Evolutionary conservation across 768 basidiomycete genomes (phyloP).

Genomic region (Trametes cingulata): DNA sequence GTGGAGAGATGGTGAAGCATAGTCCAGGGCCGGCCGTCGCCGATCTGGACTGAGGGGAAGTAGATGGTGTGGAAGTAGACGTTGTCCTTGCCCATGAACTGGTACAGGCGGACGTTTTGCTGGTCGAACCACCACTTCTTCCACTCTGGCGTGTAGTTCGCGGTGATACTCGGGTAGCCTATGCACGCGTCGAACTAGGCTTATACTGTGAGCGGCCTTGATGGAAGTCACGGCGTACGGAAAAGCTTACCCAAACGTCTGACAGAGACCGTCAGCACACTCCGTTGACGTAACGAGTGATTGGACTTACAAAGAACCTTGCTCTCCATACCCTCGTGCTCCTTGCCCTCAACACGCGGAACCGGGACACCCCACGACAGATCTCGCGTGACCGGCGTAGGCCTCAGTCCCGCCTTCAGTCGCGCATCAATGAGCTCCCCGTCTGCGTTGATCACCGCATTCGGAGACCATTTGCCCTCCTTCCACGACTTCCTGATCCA

Average conservation of each 20-base stretch:
- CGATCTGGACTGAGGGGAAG: conserved; percentile 88
- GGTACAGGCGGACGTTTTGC: conserved; percentile 85
- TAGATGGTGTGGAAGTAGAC: conserved; percentile 98
- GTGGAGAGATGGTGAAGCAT: conserved; percentile 92
- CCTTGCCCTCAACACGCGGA: conserved; percentile 67
- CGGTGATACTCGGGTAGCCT: conserved; percentile 97
- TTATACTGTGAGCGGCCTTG: conserved; percentile 6
- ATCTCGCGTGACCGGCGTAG: conserved; percentile 92
- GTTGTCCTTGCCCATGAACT: conserved; percentile 99
- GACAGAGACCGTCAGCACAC: background rate
- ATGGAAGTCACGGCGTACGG: background rate
- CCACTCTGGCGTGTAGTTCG: conserved; percentile 93
- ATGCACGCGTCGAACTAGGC: conserved; percentile 92
- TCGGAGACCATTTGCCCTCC: conserved; percentile 89
- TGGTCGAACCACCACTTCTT: conserved; percentile 96
- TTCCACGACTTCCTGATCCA: conserved; percentile 84
- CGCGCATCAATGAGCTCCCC: conserved; percentile 90
- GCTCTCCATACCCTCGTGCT: conserved; percentile 81
- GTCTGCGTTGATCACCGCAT: conserved; percentile 85
- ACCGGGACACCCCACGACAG: conserved; percentile 96
- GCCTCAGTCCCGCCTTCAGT: conserved; percentile 79
- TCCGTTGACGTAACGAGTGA: background rate
- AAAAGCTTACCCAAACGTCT: conserved; percentile 91
- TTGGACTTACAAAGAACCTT: conserved; percentile 88
- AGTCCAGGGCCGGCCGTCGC: conserved; percentile 91